A percentile compares a stretch with the other conserved stretches of the same genome.
These are phyloP conservation scores for Sugiyamaella qingdaonensis DNA, from an alignment of 805 yeast species.

Conservation along the genomic window DNA sequence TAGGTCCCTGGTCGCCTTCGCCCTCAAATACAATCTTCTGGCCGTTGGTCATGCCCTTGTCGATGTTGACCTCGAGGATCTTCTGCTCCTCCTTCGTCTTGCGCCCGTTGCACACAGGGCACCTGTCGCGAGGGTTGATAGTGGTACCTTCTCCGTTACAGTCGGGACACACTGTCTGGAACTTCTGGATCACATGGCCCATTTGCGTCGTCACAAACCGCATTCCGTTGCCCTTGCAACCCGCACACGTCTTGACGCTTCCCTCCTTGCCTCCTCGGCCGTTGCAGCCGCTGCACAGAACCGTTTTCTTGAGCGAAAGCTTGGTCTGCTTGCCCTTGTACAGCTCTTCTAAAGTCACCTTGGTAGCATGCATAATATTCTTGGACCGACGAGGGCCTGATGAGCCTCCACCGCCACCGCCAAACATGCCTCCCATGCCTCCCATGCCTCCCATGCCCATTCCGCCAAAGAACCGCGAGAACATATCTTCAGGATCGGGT, in stretches of 20 bases:
- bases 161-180: constrained; percentile 88
- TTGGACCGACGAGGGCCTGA: constrained; percentile 85
- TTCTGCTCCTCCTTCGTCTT: constrained; percentile 85
- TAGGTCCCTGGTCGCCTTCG: constrained; percentile 97
- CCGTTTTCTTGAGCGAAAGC: constrained; percentile 88
- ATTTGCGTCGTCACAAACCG: constrained; percentile 92
- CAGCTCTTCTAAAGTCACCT: constrained; percentile 85
- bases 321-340: constrained; percentile 92
- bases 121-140: constrained; percentile 79
- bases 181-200: constrained; percentile 99
- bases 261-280: constrained; percentile 97
- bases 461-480: constrained; percentile 75
- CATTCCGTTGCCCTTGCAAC: constrained; percentile 90
- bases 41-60: constrained; percentile 95
- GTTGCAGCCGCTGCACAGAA: constrained; percentile 81
- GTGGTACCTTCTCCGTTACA: constrained; percentile 93
- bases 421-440: constrained; percentile 34
- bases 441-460: constrained; percentile 36
- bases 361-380: constrained; percentile 85
- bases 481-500: constrained; percentile 65
- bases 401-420: constrained; percentile 55
- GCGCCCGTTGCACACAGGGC: constrained; percentile 84
- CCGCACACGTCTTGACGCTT: constrained; percentile 76
- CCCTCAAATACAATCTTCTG: constrained; percentile 88
- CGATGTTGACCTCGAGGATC: constrained; percentile 88